Base-by-base conservation (phyloP, 352 stramenopile species). In the Phytophthora cactorum region DNA sequence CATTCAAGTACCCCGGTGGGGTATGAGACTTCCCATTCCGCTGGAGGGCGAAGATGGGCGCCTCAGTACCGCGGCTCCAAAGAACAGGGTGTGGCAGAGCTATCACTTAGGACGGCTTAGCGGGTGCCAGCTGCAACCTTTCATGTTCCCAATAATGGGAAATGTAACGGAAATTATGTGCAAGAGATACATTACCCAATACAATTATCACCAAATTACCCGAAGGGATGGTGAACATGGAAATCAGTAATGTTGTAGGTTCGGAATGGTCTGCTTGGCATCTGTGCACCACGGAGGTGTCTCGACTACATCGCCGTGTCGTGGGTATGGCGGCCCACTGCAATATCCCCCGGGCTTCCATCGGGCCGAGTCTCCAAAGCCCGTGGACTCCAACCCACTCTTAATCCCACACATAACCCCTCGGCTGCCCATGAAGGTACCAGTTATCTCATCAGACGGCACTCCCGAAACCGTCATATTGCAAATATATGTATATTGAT, bases 181-280 rank as follows among this genome's bases (percentile, higher is more conserved):
- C 39, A 22, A 49, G 8, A 49, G 15, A n/a, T 49, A 49, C 17
- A 49, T 17, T 31, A 29, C 43, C 43, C 43, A 49, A 29, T 49
- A n/a, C 43, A 49, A 29, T 49, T 29, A 49, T 49, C n/a, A 49
- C n/a, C 43, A 29, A 49, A 49, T 49, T 39, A 49, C 15, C n/a
- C n/a, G 17, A 49, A 29, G n/a, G 34, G 34, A 28, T 12, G n/a
- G 43, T 12, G 43, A 49, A 49, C 43, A 49, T 49, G 17, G n/a
- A 49, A 49, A 49, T 49, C 14, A n/a, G 15, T 22, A 49, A 22
- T 49, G 43, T 29, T 49, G 43, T 49, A 22, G 22, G 22, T 22
- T 22, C 22, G 22, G 22, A 22, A 22, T 22, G 22, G 22, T 0
- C 17, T 49, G 43, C 43, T n/a, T 49, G 17, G 43, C 43, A 22